phyloP scores from a whole-genome alignment of 2,329 filamentous ascomycete species.

The Beauveria medogensis region DNA sequence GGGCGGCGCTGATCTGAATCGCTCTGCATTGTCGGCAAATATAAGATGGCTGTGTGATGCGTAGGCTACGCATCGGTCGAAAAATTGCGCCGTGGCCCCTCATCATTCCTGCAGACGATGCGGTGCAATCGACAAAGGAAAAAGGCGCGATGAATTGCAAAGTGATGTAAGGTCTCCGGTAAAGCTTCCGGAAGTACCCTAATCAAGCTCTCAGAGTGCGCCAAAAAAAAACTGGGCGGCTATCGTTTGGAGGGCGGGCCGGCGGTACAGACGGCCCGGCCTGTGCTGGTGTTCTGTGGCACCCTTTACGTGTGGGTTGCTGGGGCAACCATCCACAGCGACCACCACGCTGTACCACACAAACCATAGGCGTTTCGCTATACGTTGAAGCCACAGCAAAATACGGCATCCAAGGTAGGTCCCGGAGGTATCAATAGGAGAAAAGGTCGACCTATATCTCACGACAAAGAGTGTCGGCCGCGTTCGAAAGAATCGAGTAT shows the following conservation, averaged over 20 bases:
- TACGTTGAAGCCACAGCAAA: constrained; percentile 10
- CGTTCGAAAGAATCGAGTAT: background rate
- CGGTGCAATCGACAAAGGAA: background rate
- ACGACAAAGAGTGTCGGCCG: background rate
- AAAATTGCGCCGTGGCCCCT: constrained; percentile 34
- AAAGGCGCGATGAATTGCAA: background rate
- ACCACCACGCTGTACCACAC: background rate
- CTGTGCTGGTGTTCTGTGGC: background rate
- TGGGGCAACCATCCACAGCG: background rate
- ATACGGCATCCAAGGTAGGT: constrained; percentile 9
- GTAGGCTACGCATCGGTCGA: constrained; percentile 25
- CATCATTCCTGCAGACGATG: constrained; percentile 20
- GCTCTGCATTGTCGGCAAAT: constrained; percentile 49
- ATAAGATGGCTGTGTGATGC: constrained; percentile 24
- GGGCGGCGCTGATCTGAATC: constrained; percentile 56
- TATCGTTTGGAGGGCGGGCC: constrained; percentile 1
- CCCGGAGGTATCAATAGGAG: constrained; percentile 3
- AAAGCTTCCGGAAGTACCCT: constrained; percentile 6
- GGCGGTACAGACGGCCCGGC: constrained; percentile 9
- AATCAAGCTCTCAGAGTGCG: background rate
- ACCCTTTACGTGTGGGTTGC: constrained; percentile 2
- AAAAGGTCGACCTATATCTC: background rate
- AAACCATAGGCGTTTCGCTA: background rate
- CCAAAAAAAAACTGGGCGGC: background rate
- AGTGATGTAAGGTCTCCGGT: constrained; percentile 1